phyloP scores from a whole-genome alignment of 371 early-diverging fungal species.

The Mucor lusitanicus region DNA sequence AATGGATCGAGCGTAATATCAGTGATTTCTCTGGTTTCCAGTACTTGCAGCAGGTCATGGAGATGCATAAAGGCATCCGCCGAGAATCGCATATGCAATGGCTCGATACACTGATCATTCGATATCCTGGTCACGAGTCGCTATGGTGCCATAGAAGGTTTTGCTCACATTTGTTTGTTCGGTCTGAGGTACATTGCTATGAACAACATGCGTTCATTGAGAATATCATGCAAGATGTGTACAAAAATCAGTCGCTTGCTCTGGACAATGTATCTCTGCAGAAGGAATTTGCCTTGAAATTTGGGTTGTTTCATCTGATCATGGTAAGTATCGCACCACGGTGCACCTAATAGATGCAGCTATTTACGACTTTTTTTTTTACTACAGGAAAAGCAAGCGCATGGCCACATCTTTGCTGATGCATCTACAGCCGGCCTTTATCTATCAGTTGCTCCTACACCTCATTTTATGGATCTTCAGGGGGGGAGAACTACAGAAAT shows the following conservation, averaged over 20 bases:
- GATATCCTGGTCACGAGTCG: slow-evolving; percentile 61
- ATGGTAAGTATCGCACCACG: slow-evolving; percentile 17
- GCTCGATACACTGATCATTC: slow-evolving; percentile 33
- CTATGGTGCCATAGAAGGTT: slow-evolving; percentile 64
- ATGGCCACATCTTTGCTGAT: not conserved
- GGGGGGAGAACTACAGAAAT: not conserved
- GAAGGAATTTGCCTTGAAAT: slow-evolving; percentile 33
- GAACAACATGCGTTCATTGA: slow-evolving; percentile 23
- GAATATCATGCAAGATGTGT: slow-evolving; percentile 5
- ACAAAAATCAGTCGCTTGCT: slow-evolving; percentile 1
- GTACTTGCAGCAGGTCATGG: slow-evolving; percentile 50
- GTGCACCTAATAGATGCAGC: not conserved
- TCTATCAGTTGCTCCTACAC: slow-evolving; percentile 3
- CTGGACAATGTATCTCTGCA: slow-evolving; percentile 5
- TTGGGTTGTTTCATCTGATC: slow-evolving; percentile 33
- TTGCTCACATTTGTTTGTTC: slow-evolving; percentile 19
- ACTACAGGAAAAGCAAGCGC: not conserved
- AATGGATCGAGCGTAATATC: slow-evolving; percentile 49
- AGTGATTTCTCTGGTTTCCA: slow-evolving; percentile 63
- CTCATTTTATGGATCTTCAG: slow-evolving; percentile 5
- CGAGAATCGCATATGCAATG: slow-evolving; percentile 30
- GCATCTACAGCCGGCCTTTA: not conserved
- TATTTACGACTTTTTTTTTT: not conserved
- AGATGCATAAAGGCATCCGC: not conserved
- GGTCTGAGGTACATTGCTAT: not conserved